phyloP scores from a whole-genome alignment of 805 yeast genomes.

The Schwanniomyces occidentalis region DNA sequence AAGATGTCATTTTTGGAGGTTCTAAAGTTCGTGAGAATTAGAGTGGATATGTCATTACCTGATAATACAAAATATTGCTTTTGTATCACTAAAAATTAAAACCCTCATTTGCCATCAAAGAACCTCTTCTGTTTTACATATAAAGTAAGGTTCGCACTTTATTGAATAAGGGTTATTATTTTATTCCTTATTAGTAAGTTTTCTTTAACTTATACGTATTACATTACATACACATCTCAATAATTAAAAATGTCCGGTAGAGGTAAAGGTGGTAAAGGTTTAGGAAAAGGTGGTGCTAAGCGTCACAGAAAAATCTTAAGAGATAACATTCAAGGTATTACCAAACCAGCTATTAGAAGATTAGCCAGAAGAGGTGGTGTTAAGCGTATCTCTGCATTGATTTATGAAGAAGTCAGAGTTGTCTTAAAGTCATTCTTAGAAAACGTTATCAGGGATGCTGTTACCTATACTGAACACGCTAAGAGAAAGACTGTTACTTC shows the following conservation, averaged over 20 bases:
- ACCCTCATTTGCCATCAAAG: conserved; percentile 3
- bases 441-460: conserved; percentile 98
- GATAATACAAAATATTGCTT: conserved; percentile 7
- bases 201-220: too few species aligned
- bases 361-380: conserved; percentile 99
- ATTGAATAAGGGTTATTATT: too few species aligned
- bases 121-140: too few species aligned
- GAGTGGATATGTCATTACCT: conserved; percentile 4
- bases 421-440: conserved; percentile 95
- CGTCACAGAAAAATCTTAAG: conserved; percentile 99
- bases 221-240: too few species aligned
- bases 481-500: conserved; percentile 99
- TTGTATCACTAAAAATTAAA: conserved; percentile 6
- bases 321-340: conserved; percentile 99
- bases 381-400: conserved; percentile 98
- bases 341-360: conserved; percentile 99
- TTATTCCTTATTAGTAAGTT: too few species aligned
- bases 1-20: too few species aligned
- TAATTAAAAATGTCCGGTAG: conserved; percentile 85
- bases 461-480: conserved; percentile 99
- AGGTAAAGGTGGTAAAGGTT: conserved; percentile 99
- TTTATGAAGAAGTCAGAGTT: conserved; percentile 98
- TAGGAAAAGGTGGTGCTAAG: conserved; percentile 99
- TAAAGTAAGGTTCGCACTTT: conserved; percentile 2
- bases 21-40: too few species aligned